phyloP scores from a whole-genome alignment of 73 alveolate species.

The Paramecium pentaurelia region DNA sequence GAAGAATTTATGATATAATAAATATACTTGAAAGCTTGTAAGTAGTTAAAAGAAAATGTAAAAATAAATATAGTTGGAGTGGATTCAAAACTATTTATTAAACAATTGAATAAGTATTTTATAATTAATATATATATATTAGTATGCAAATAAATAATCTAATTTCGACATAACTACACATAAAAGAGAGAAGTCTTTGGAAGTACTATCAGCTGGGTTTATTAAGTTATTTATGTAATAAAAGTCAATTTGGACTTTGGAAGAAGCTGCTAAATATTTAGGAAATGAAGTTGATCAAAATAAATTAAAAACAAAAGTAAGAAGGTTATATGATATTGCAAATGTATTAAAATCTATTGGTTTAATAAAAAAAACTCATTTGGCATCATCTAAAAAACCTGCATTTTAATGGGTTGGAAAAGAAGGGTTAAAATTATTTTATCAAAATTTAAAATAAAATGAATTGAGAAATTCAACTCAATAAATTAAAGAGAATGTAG shows the following conservation, averaged over 20 bases:
- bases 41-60: slow-evolving; percentile 72
- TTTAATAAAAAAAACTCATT: slow-evolving; percentile 69
- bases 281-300: slow-evolving; percentile 66
- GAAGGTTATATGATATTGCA: slow-evolving; percentile 84
- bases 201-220: slow-evolving; percentile 70
- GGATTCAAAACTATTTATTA: slow-evolving; percentile 67
- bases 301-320: slow-evolving; percentile 73
- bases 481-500: not conserved
- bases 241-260: slow-evolving; percentile 70
- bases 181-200: slow-evolving; percentile 76
- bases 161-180: slow-evolving; percentile 1
- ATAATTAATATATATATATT: not conserved
- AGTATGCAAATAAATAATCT: not conserved
- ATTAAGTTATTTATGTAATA: slow-evolving; percentile 66
- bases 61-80: slow-evolving; percentile 78
- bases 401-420: slow-evolving; percentile 84
- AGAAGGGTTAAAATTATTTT: slow-evolving; percentile 61
- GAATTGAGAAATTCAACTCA: not conserved
- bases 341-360: slow-evolving; percentile 76
- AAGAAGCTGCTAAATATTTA: slow-evolving; percentile 78
- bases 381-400: slow-evolving; percentile 68
- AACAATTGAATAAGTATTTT: slow-evolving; percentile 21
- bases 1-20: slow-evolving; percentile 82
- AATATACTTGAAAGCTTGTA: slow-evolving; percentile 76
- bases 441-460: not conserved